Base-by-base conservation (phyloP, 2,329 filamentous ascomycete species). In the Camptophora hylomeconis region DNA sequence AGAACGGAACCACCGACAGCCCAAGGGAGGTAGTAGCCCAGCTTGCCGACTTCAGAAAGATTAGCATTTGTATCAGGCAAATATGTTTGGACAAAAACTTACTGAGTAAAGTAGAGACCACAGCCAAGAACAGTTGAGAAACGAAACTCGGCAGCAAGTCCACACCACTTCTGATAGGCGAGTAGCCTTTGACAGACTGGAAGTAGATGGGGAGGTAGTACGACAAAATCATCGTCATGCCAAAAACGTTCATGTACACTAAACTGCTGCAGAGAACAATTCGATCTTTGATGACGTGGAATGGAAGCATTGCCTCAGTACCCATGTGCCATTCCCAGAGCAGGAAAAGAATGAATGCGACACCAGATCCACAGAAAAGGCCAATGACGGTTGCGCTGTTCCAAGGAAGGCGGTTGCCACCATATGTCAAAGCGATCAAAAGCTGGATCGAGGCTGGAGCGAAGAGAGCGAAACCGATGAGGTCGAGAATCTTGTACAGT, bases 381-480 rank as follows among this genome's bases (percentile, higher is more conserved):
- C 52, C 53, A 20, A 60, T 54, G n/a, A 59, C 37, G 1, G 32
- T 44, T 3, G 47, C 24, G n/a, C 42, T 48, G 22, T 45, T 36
- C 58, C 58, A 61, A 12, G 36, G 12, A 21, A 33, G 36, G 11
- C 27, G 23, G 15, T 28, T 26, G 13, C 35, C 41, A 7, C 33
- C 37, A 28, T 26, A 42, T n/a, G 39, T 35, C 18, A 45, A 19
- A 5, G 39, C 43, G 9, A 44, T 24, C 7, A 45, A 32, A 13
- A 44, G 27, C 43, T 43, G 41, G 22, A 43, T 24, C 34, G 31
- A 28, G n/a, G 31, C 35, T 4, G 33, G 30, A 9, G 76, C 50
- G 38, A 78, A 68, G 47, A 74, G 63, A n/a, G 67, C 44, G 9
- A 67, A 72, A 11, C 72, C 72, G 1, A 73, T 44, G 1, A 67